Evolutionary conservation across 768 basidiomycete genomes (phyloP).

Genomic region (Sarcodon aspratus): DNA sequence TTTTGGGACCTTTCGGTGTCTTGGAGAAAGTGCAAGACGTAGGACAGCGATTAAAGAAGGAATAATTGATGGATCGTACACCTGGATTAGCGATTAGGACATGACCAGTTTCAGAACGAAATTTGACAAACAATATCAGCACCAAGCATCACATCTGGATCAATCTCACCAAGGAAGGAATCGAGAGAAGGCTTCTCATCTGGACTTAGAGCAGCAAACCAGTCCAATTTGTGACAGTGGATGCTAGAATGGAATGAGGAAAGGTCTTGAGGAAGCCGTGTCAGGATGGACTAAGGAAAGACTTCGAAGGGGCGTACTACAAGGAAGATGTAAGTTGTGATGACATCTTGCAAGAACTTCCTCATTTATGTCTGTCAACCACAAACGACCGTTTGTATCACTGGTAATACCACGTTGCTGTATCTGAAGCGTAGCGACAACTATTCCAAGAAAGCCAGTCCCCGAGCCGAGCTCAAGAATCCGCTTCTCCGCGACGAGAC

Average conservation of each 20-base stretch:
- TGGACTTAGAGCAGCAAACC: conserved; percentile 45
- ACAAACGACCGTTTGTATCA: conserved; percentile 15
- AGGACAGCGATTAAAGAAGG: conserved; percentile 44
- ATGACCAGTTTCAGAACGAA: background rate
- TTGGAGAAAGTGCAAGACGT: conserved; percentile 15
- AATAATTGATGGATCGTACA: conserved; percentile 56
- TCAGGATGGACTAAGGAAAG: background rate
- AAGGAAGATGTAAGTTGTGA: conserved; percentile 47
- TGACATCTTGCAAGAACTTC: conserved; percentile 50
- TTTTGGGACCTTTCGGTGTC: background rate
- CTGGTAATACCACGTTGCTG: conserved; percentile 4
- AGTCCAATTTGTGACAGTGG: conserved; percentile 42
- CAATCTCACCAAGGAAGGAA: conserved; percentile 27
- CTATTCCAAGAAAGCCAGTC: conserved; percentile 60
- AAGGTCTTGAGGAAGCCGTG: conserved; percentile 28
- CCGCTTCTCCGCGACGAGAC: conserved; percentile 28
- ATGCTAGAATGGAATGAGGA: conserved; percentile 40
- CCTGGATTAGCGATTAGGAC: conserved; percentile 25
- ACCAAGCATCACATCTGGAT: conserved; percentile 53
- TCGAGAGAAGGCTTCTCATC: conserved; percentile 9
- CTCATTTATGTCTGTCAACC: conserved; percentile 57
- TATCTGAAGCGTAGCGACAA: conserved; percentile 48
- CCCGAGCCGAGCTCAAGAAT: conserved; percentile 73
- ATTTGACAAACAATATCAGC: conserved; percentile 43
- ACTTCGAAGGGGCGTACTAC: conserved; percentile 39